phyloP scores from a whole-genome alignment of 257 asterid genomes.

The Salvia rosmarinus region DNA sequence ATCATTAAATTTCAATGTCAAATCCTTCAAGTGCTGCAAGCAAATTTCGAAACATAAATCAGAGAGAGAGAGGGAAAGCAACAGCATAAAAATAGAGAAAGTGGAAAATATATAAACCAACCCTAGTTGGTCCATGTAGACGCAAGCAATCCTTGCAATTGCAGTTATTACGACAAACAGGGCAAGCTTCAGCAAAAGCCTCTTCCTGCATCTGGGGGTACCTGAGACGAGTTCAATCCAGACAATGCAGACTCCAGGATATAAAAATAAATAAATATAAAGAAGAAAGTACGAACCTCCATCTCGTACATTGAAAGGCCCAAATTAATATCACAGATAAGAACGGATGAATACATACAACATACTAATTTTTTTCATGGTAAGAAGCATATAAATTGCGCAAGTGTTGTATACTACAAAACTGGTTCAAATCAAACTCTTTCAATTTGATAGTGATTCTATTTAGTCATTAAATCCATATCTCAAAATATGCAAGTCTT shows the following conservation, averaged over 20 bases:
- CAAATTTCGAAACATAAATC: constrained; percentile 27
- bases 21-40: constrained; percentile 52
- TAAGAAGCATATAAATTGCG: neutral
- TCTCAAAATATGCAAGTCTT: constrained; percentile 2
- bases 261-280: neutral
- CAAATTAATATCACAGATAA: constrained; percentile 1
- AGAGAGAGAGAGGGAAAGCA: neutral
- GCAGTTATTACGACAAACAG: constrained; percentile 78
- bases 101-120: constrained; percentile 37
- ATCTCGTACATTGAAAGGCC: constrained; percentile 1
- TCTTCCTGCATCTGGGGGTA: constrained; percentile 73
- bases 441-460: neutral
- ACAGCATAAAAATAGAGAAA: constrained; percentile 18
- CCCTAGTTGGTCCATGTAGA: constrained; percentile 56
- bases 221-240: constrained; percentile 51
- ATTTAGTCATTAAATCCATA: neutral
- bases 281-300: constrained; percentile 7
- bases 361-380: neutral
- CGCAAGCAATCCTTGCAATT: constrained; percentile 93
- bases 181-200: constrained; percentile 77
- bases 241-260: constrained; percentile 21
- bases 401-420: neutral
- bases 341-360: neutral
- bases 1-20: constrained; percentile 34
- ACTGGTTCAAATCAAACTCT: constrained; percentile 14